Conservation (phyloP, 805 yeast species). For the Grigorovia transvaalensis region DNA sequence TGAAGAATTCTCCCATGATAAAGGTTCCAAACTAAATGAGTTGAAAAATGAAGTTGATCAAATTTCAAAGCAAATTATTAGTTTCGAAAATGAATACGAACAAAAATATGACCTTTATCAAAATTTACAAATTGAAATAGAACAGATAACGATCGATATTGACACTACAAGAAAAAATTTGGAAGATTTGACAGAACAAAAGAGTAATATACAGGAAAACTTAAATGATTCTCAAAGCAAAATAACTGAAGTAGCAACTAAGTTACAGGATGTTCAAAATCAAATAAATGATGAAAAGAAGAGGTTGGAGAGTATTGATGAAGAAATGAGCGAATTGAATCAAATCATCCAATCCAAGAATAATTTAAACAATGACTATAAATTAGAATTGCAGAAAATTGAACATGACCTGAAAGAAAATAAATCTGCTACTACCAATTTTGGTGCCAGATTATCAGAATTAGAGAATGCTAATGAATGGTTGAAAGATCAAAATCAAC, state of each 20-base stretch:
- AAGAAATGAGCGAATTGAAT: slow-evolving; percentile 58
- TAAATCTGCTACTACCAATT: slow-evolving; percentile 28
- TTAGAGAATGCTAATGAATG: slow-evolving; percentile 54
- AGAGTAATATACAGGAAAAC: slow-evolving; percentile 20
- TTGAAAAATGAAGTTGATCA: slow-evolving; percentile 41
- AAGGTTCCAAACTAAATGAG: slow-evolving; percentile 67
- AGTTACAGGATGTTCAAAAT: slow-evolving; percentile 20
- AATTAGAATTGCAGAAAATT: slow-evolving; percentile 43
- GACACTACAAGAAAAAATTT: slow-evolving; percentile 30
- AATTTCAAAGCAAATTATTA: slow-evolving; percentile 30
- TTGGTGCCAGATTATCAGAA: slow-evolving; percentile 33
- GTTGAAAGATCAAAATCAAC: slow-evolving; percentile 56
- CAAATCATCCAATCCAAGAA: slow-evolving; percentile 35
- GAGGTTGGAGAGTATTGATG: slow-evolving; percentile 57
- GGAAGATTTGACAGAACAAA: slow-evolving; percentile 28
- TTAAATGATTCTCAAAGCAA: slow-evolving; percentile 15
- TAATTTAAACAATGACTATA: slow-evolving; percentile 34
- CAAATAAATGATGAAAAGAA: slow-evolving; percentile 36
- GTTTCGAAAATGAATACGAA: slow-evolving; percentile 34
- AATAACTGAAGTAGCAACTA: slow-evolving; percentile 19
- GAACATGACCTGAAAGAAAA: slow-evolving; percentile 46
- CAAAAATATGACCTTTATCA: slow-evolving; percentile 46
- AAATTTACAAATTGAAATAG: slow-evolving; percentile 55
- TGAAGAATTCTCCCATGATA: slow-evolving; percentile 68
- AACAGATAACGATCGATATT: slow-evolving; percentile 54